These are phyloP conservation scores for Leptographium radiaticola DNA, from an alignment of 2,329 filamentous ascomycete genomes.

Conservation along the genomic window DNA sequence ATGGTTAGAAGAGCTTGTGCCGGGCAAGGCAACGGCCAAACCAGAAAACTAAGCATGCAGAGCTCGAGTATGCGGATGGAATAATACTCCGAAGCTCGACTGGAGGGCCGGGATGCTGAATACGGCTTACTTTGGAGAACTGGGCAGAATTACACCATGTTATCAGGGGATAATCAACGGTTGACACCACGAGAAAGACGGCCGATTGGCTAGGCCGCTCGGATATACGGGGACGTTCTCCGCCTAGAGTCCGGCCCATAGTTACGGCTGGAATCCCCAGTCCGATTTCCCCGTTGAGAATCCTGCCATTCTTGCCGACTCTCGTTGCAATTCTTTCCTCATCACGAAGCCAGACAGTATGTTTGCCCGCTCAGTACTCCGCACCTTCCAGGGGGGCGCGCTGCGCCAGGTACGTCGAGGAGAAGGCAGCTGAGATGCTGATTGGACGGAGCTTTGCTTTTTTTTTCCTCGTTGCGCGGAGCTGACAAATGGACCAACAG, in stretches of 20 bases:
- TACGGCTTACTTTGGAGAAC: background rate
- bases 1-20: background rate
- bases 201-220: background rate
- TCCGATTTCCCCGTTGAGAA: no score
- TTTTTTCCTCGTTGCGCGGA: background rate
- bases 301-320: background rate
- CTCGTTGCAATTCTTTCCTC: no score
- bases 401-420: slow-evolving; percentile 44
- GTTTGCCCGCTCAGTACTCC: slow-evolving; percentile 54
- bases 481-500: background rate
- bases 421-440: background rate
- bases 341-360: slow-evolving; percentile 28
- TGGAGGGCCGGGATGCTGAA: no score
- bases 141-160: background rate
- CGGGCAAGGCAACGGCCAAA: background rate
- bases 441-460: background rate
- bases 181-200: background rate
- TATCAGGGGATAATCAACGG: background rate
- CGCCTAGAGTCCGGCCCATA: no score
- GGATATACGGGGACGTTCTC: background rate
- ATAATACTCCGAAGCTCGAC: no score
- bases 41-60: background rate
- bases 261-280: no score
- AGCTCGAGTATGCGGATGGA: background rate
- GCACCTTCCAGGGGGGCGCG: slow-evolving; percentile 49